Evolutionary conservation across 257 asterid species (phyloP).

Genomic region (Salvia miltiorrhiza): DNA sequence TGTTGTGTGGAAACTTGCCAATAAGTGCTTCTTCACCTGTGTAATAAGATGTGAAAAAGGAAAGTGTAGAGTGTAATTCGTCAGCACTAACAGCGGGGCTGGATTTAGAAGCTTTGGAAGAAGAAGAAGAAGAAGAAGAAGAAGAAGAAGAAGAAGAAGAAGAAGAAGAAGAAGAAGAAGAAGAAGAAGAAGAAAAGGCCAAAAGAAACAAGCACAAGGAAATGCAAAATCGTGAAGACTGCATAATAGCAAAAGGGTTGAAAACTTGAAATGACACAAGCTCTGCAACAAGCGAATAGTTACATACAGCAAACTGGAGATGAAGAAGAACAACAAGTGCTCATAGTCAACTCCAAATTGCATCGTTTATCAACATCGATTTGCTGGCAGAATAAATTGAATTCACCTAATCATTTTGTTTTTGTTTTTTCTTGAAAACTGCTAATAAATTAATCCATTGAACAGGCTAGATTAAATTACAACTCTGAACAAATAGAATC

Average conservation of each 20-base stretch:
- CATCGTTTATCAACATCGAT: background rate
- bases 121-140: no score
- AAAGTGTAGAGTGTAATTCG: background rate
- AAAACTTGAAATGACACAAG: background rate
- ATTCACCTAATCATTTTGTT: background rate
- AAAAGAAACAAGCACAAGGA: slow-evolving; percentile 23
- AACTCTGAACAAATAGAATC: no score
- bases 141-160: slow-evolving; percentile 29
- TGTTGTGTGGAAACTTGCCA: background rate
- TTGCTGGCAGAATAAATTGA: background rate
- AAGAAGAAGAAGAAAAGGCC: background rate
- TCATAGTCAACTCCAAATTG: background rate
- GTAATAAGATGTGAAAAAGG: slow-evolving; percentile 8
- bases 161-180: background rate
- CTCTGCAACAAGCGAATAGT: background rate
- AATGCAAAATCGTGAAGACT: slow-evolving; percentile 11
- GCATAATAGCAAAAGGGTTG: slow-evolving; percentile 4
- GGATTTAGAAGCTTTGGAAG: slow-evolving; percentile 37
- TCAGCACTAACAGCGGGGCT: background rate
- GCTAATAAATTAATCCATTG: background rate
- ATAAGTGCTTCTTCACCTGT: slow-evolving; percentile 26
- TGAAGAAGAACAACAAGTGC: background rate
- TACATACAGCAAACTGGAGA: background rate
- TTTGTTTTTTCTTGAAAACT: no score
- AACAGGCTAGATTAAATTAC: background rate